Base-by-base conservation (phyloP, 805 yeast genomes). In the Nakazawaea molendinolei region DNA sequence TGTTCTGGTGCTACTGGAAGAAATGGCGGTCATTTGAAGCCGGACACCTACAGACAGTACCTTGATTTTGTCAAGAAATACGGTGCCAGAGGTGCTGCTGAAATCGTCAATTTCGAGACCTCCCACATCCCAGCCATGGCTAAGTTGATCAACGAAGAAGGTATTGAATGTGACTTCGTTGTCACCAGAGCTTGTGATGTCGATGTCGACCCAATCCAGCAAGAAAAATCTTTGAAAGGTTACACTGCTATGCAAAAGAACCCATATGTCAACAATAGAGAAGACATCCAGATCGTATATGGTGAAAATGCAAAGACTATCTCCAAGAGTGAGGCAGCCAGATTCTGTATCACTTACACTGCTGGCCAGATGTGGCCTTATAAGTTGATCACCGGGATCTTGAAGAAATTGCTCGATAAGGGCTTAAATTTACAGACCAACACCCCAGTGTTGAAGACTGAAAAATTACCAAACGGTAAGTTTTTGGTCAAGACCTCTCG, bases 321-420 rank as follows among this genome's bases (percentile, higher is more conserved):
- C 19, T 48, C 60, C 5, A 58, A 64, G 25, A 51, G 48, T 22
- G 52, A 45, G 10, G 41, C 46, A 6, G 50, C 60, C 17, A 42
- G 47, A 10, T 56, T 61, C 12, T 58, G 61, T 15, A 36, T 65
- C 20, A 50, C 58, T 1, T 58, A 55, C 39, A 63, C 69, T 4
- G 71, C 71, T 3, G 65, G 67, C 5, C 60, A 63, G 5, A 48
- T 68, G 33, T 67, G 71, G 60, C 70, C 74, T 3, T 64, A 69
- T 46, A 61, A 61, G 42, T 46, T 69, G 3, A 53, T 65, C 31
- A 48, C 52, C 3, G 47, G 52, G 1, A 34, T 69, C 2, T 44
- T 67, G 33, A 52, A 54, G 41, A 45, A 44, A 14, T 44, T 53
- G 18, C 46, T 67, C 4, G 40, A 44, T 9, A 48, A 49, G 17